phyloP scores from a whole-genome alignment of 1,284 basidiomycete species.

The Pascua sp. region DNA sequence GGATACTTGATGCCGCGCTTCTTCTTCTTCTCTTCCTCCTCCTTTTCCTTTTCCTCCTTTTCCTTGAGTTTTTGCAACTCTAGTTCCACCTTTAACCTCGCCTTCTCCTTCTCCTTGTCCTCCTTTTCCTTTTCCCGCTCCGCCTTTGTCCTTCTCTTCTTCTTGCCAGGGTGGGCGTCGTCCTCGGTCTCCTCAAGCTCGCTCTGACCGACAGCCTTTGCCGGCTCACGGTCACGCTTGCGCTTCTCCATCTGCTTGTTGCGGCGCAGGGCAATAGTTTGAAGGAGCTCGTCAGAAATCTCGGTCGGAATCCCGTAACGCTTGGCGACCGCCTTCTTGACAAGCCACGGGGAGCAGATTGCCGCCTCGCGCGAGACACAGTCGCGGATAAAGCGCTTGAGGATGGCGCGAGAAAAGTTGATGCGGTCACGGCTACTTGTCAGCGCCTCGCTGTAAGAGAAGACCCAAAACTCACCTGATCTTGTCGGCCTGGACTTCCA shows the following conservation, averaged over 20 bases:
- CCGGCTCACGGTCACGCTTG: constrained; percentile 58
- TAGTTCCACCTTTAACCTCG: not conserved
- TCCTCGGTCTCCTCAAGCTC: constrained; percentile 64
- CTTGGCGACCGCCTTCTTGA: constrained; percentile 76
- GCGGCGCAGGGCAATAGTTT: constrained; percentile 71
- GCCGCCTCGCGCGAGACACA: constrained; percentile 86
- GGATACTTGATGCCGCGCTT: constrained; percentile 77
- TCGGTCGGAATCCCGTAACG: constrained; percentile 77
- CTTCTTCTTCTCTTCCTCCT: constrained; percentile 63
- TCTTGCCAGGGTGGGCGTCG: constrained; percentile 63
- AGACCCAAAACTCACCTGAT: constrained; percentile 62
- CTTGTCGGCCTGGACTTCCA: constrained; percentile 72
- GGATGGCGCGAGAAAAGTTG: constrained; percentile 91
- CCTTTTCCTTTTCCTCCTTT: constrained; percentile 52
- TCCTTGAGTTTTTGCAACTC: constrained; percentile 1
- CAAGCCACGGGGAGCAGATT: constrained; percentile 90
- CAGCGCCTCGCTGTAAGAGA: not conserved
- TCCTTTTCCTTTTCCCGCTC: constrained; percentile 28
- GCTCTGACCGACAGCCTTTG: constrained; percentile 53
- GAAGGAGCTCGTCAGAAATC: constrained; percentile 79
- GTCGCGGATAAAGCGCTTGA: constrained; percentile 92
- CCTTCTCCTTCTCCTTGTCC: constrained; percentile 52
- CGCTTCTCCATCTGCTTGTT: constrained; percentile 84
- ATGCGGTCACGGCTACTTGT: constrained; percentile 79
- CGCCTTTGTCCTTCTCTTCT: constrained; percentile 65